Conservation (phyloP, 352 stramenopile genomes). For the Pythium scleroteichum region DNA sequence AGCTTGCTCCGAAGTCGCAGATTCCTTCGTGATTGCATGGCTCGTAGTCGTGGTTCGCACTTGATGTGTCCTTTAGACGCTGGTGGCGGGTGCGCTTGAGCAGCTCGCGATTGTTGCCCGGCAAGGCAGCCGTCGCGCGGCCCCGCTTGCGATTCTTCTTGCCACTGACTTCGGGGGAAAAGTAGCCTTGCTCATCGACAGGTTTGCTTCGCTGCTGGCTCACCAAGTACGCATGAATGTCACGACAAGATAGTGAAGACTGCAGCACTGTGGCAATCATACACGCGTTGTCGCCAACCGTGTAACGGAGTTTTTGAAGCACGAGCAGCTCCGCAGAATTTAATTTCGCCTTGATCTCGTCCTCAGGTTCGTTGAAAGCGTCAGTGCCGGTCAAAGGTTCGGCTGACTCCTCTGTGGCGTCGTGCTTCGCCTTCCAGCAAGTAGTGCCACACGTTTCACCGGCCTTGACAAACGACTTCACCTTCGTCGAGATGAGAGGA, state of each 20-base stretch:
- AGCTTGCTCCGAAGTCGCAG: conserved; percentile 48
- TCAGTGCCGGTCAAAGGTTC: conserved; percentile 2
- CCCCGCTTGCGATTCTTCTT: conserved; percentile 49
- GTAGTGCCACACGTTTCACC: conserved; percentile 36
- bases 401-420: neutral
- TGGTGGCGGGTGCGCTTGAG: conserved; percentile 70
- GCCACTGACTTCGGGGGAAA: conserved; percentile 42
- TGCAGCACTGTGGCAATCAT: conserved; percentile 62
- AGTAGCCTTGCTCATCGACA: conserved; percentile 23
- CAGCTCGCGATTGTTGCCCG: conserved; percentile 53
- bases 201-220: conserved; percentile 38
- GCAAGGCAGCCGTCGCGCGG: conserved; percentile 25
- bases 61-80: conserved; percentile 53
- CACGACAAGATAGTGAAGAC: conserved; percentile 49
- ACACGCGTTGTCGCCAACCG: conserved; percentile 66
- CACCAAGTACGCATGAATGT: conserved; percentile 53
- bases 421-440: conserved; percentile 12
- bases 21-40: conserved; percentile 76
- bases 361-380: conserved; percentile 28
- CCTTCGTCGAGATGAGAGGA: conserved; percentile 37
- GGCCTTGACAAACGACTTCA: conserved; percentile 42
- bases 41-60: conserved; percentile 73
- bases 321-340: conserved; percentile 51
- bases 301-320: conserved; percentile 51
- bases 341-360: conserved; percentile 26